A percentile compares a stretch with the other conserved stretches of the same genome.
phyloP scores from a whole-genome alignment of 345 rosid genomes.

The Lepidium sativum region DNA sequence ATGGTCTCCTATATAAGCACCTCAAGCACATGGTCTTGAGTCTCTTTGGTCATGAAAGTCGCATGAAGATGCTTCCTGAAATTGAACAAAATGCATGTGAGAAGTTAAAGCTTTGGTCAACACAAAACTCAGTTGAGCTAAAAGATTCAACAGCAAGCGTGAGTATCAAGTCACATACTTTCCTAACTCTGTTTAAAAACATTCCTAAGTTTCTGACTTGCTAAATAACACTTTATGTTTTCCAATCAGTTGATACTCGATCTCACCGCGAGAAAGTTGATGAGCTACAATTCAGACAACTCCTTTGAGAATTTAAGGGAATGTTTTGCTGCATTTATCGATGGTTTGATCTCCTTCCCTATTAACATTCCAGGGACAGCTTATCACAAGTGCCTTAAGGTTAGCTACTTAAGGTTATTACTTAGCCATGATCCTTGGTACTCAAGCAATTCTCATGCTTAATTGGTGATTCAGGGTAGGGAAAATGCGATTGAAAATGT shows the following conservation, averaged over 20 bases:
- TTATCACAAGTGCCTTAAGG: conserved; percentile 31
- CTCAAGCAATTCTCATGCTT: background rate
- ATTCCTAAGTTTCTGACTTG: background rate
- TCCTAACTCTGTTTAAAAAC: background rate
- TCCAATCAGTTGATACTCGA: conserved; percentile 26
- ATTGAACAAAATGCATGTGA: conserved; percentile 44
- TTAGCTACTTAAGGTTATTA: conserved; percentile 25
- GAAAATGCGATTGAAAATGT: conserved; percentile 71
- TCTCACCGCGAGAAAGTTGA: conserved; percentile 17
- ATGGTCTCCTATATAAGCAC: conserved; percentile 82
- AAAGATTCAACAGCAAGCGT: conserved; percentile 82
- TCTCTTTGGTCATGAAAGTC: conserved; percentile 75
- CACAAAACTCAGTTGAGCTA: conserved; percentile 42
- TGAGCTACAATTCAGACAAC: conserved; percentile 17
- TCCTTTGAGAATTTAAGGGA: conserved; percentile 18
- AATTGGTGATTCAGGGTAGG: conserved; percentile 59
- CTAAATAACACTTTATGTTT: background rate
- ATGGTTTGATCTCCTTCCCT: conserved; percentile 32
- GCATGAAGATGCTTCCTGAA: conserved; percentile 73
- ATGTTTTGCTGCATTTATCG: conserved; percentile 17
- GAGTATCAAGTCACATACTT: conserved; percentile 16
- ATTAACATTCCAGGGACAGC: conserved; percentile 33
- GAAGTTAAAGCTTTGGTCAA: conserved; percentile 55
- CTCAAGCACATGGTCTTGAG: conserved; percentile 77
- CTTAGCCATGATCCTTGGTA: background rate